Conservation (phyloP, 352 stramenopile genomes). For the Globisporangium nagaii region DNA sequence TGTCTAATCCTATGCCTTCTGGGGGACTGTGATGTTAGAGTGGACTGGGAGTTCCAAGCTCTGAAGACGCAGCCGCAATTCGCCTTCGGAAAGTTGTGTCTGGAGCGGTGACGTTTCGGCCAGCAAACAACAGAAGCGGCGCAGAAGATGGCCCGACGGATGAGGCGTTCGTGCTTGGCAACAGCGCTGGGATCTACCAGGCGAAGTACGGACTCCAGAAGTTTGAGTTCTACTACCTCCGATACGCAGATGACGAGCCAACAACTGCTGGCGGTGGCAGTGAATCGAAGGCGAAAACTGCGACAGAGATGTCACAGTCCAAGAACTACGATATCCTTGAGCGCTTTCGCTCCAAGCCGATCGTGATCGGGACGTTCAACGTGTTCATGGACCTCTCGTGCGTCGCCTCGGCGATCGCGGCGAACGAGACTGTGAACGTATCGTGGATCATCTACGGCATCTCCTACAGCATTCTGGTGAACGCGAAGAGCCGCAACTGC, state of each 20-base stretch:
- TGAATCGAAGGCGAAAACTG: conserved; percentile 14
- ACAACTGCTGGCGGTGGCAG: conserved; percentile 17
- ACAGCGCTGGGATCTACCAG: conserved; percentile 51
- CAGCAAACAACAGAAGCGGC: conserved; percentile 27
- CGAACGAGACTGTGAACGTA: conserved; percentile 41
- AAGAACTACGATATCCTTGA: conserved; percentile 42
- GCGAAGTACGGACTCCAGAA: conserved; percentile 55
- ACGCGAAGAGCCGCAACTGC: conserved; percentile 45
- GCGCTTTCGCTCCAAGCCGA: conserved; percentile 39
- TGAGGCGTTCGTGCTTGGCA: conserved; percentile 50
- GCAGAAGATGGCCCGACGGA: conserved; percentile 12
- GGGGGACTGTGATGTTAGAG: neutral
- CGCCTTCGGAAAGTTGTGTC: no score
- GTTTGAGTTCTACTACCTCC: conserved; percentile 59
- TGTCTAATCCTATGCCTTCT: no score
- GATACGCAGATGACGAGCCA: conserved; percentile 23
- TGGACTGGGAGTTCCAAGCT: neutral
- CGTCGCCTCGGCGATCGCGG: conserved; percentile 32
- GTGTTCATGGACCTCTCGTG: conserved; percentile 60
- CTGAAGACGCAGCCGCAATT: no score
- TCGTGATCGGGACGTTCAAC: conserved; percentile 60
- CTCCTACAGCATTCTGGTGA: conserved; percentile 35
- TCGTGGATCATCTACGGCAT: conserved; percentile 54
- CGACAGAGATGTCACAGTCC: neutral
- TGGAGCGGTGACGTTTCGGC: conserved; percentile 38